Evolutionary conservation across 768 basidiomycete genomes (phyloP), one percentile per base, ranked within the genome.

Genomic region (Mycena maculata): DNA sequence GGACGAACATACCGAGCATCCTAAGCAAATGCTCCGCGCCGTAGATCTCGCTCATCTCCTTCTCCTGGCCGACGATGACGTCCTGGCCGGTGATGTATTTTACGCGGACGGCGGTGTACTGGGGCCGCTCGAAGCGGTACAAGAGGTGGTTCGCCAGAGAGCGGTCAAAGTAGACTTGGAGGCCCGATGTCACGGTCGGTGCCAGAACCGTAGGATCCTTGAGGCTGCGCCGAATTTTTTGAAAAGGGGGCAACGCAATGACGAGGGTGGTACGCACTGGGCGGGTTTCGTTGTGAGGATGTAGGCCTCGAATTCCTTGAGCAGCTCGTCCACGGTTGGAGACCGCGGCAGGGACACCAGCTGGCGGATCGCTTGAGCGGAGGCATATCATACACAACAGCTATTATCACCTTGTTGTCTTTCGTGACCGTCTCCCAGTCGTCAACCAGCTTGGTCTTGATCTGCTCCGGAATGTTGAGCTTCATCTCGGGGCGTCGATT

Each of bases 381-480:
- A 30, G 50, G 48, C 36, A 53, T n/a, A 67, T 20, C 30, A 22
- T 49, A 28, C 7, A 38, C 57, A 47, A 36, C 20, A 53, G 23
- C 22, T 42, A 54, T 41, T 18, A 73, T 79, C 64, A 92, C 97
- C 87, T 95, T 93, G 71, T 90, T 89, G 76, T 96, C 93, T 82
- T 98, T 98, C 58, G 98, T 99, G 41, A 99, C 90, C 6, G 91
- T 88, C 79, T 99, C 97, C 98, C 98, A 99, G 72, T 99, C 98
- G 74, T 99, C 96, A 2, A 99, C 96, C 39, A 99, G 84, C 50
- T 92, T 85, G 31, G 90, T 86, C 77, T 98, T 98, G 68, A 99
- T 85, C n/a, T 86, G 77, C 72, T 98, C 98, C 0, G 97, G 98
- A 6, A 98, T 90, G 64, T 84, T 87, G 54, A 99, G 84, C 80